Percentiles rank a stretch among this genome's conserved stretches.
Conservation (phyloP, 371 early-diverging fungal genomes). For the Cokeromyces recurvatus region DNA sequence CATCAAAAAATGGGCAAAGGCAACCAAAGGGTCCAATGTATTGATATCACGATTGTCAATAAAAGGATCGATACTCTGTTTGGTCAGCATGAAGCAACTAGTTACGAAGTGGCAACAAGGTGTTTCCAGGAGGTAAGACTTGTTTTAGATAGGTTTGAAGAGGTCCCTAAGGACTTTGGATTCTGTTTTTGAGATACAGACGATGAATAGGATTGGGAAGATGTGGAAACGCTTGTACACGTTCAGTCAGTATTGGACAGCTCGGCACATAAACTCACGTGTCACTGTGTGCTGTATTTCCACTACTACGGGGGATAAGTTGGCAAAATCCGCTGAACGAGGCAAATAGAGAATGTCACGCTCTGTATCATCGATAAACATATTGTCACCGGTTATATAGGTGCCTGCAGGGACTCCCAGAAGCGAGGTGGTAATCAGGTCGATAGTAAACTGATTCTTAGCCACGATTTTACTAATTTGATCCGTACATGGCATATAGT, state of each 20-base stretch:
- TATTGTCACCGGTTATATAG: slow-evolving; percentile 8
- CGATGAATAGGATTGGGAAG: slow-evolving; percentile 9
- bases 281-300: slow-evolving; percentile 13
- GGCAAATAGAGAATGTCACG: slow-evolving; percentile 11
- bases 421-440: slow-evolving; percentile 7
- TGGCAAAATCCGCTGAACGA: slow-evolving; percentile 10
- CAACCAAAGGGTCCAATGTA: slow-evolving; percentile 11
- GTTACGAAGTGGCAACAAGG: slow-evolving; percentile 12
- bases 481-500: slow-evolving; percentile 8
- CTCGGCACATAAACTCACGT: slow-evolving; percentile 12
- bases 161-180: slow-evolving; percentile 7
- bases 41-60: slow-evolving; percentile 9
- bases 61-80: slow-evolving; percentile 14
- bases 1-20: slow-evolving; percentile 13
- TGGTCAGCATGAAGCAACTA: slow-evolving; percentile 14
- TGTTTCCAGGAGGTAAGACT: slow-evolving; percentile 12
- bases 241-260: slow-evolving; percentile 12
- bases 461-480: slow-evolving; percentile 9
- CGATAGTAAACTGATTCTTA: slow-evolving; percentile 10
- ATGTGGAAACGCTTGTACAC: slow-evolving; percentile 11
- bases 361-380: slow-evolving; percentile 10
- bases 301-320: slow-evolving; percentile 3
- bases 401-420: slow-evolving; percentile 1
- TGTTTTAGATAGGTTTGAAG: slow-evolving; percentile 13
- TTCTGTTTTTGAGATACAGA: slow-evolving; percentile 12